Percentiles rank a stretch among this genome's conserved stretches.
Evolutionary conservation across 2,329 filamentous ascomycete genomes (phyloP).

Genomic region (Fusarium pseudonygamai): DNA sequence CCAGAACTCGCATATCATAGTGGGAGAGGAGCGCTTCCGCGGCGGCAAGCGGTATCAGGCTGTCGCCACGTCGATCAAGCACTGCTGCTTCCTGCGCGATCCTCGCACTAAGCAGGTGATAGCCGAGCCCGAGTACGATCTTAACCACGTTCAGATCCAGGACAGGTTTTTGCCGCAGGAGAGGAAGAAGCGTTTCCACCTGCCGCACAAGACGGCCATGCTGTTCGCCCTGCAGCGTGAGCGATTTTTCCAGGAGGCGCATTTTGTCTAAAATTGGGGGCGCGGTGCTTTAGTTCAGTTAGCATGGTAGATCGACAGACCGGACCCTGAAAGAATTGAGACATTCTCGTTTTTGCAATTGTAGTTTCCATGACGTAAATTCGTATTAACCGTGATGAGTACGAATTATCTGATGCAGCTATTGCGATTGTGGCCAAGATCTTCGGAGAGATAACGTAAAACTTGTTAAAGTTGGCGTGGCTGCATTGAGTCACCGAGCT

Average conservation of each 20-base stretch:
- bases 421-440: neutral
- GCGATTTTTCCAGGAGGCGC: conserved; percentile 42
- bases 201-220: conserved; percentile 44
- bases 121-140: conserved; percentile 39
- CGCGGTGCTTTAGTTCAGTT: neutral
- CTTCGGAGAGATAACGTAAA: conserved; percentile 7
- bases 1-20: conserved; percentile 43
- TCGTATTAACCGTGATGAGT: neutral
- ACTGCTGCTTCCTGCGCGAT: conserved; percentile 42
- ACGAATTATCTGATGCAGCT: neutral
- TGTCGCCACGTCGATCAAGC: conserved; percentile 42
- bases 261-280: conserved; percentile 28
- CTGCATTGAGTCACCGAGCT: neutral
- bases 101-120: conserved; percentile 42
- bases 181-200: conserved; percentile 43
- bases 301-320: neutral
- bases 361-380: conserved; percentile 4
- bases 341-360: neutral
- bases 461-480: neutral
- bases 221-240: conserved; percentile 42
- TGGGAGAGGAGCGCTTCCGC: conserved; percentile 42
- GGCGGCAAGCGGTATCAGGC: conserved; percentile 43
- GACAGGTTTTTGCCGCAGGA: conserved; percentile 40
- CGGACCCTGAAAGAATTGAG: neutral
- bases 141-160: conserved; percentile 39